Base-by-base conservation (phyloP, 257 asterid species). In the Asclepias syriaca region DNA sequence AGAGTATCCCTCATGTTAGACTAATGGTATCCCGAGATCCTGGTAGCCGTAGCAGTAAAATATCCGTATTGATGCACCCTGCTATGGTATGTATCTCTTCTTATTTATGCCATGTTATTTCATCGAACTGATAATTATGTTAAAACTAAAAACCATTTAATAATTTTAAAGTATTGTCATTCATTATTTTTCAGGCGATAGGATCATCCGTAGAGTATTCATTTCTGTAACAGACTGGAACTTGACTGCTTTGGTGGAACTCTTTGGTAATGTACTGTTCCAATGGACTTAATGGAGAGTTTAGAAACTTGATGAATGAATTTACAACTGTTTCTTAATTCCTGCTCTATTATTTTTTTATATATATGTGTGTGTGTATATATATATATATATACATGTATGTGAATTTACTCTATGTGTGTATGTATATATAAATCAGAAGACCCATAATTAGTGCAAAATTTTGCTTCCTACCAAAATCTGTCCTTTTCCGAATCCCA, bases 1-100 rank as follows among this genome's bases (percentile, higher is more conserved):
- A 91, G 89, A 84, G 85, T 84, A 79, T 90, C 66, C 95, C 97
- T 51, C 97, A 93, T 71, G 88, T 84, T 72, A 83, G 97, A 74
- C 90, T 93, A 72, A 70, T 85, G 84, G 70, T 90, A 64, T 86
- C 96, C 43, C 80, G 72, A 63, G 80, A 75, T 74, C 72, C 59
- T 66, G 74, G 76, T 63, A 77, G 80, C 70, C 80, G 75, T 40
- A 68, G 39, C 71, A 66, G 85, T 84, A 72, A 74, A 81, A 86
- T 93, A 80, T 82, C 87, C 29, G 74, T 87, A 76, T 85, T 88
- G 34, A 87, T 83, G 81, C 98, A 93, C 76, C 95, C 98, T 68
- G 81, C 64, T 72, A 83, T 81, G 93, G 98, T 93, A 80, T 10
- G 98, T 93, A 80, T 10, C 3, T 74, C 73, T 57, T 60, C 29